A percentile compares a stretch with the other conserved stretches of the same genome.
Conservation (phyloP, 495 filamentous ascomycete species). For the Penicillium canariense region DNA sequence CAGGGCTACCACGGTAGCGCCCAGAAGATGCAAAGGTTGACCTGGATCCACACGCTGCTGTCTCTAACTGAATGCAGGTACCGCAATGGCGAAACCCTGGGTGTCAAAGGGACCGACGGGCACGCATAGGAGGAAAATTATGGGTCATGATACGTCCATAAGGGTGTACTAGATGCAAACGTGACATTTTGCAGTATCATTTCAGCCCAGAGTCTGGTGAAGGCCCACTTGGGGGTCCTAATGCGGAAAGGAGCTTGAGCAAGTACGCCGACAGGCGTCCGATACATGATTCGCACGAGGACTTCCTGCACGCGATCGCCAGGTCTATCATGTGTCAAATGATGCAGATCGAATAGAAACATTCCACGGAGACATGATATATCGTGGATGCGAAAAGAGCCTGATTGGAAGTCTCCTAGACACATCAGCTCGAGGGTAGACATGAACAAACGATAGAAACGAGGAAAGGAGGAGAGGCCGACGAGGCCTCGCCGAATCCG, state of each 20-base stretch:
- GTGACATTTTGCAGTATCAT: slow-evolving; percentile 40
- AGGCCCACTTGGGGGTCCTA: slow-evolving; percentile 19
- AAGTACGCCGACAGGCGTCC: not conserved
- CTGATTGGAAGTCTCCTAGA: not conserved
- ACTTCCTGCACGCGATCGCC: no score
- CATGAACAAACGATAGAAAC: not conserved
- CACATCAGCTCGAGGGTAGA: not conserved
- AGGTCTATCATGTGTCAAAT: not conserved
- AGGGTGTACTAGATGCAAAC: slow-evolving; percentile 23
- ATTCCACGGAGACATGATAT: not conserved
- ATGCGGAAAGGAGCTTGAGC: slow-evolving; percentile 29
- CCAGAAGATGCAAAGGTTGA: slow-evolving; percentile 26
- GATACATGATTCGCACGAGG: not conserved
- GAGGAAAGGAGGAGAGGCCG: not conserved
- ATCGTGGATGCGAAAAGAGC: not conserved
- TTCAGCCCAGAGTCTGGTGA: not conserved
- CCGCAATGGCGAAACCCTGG: slow-evolving; percentile 19
- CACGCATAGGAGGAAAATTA: slow-evolving; percentile 12
- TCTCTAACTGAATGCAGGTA: slow-evolving; percentile 27
- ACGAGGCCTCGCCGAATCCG: not conserved
- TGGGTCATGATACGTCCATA: slow-evolving; percentile 15
- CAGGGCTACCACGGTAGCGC: slow-evolving; percentile 33
- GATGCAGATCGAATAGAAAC: not conserved
- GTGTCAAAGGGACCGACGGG: slow-evolving; percentile 20
- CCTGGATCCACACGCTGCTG: slow-evolving; percentile 22